Base-by-base conservation (phyloP, 805 yeast genomes). In the Yamadazyma scolyti region DNA sequence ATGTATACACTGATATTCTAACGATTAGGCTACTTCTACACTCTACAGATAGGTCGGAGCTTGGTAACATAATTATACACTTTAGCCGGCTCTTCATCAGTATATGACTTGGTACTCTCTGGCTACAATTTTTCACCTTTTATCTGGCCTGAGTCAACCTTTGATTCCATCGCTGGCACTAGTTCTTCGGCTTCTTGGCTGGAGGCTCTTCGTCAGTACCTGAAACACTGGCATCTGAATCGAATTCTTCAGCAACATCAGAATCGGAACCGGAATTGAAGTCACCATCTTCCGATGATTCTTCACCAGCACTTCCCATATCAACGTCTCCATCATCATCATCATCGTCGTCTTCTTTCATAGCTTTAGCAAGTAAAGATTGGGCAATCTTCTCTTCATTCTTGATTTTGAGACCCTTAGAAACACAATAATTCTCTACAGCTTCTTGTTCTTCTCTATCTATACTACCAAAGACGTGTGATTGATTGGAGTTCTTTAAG, bases 311-410 rank as follows among this genome's bases (percentile, higher is more conserved):
- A 41, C 93, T 82, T 6, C 62, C 62, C 70, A 65, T 62, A 42
- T 61, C 70, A 19, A 20, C 41, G 16, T 37, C 43, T 16, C 53
- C 69, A 27, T 56, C 64, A 27, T 63, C 69, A 28, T 65, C 69
- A 20, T 71, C 73, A 28, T 65, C 79, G 18, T 56, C 78, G 9
- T 67, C 73, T 30, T 65, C 78, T 24, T 75, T 84, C 52, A 87
- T 68, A 5, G 86, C 95, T 37, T 79, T 79, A 25, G 82, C 83
- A 52, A 88, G 63, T 67, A 84, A 71, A 29, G 79, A 79, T 59
- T 88, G 87, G 24, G 90, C 95, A 33, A 87, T 83, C 46, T 79
- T 85, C 41, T 88, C 89, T 50, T 90, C 97, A 53, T 89, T 89
- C 65, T 80, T 82, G 30, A 90, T 85, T 44, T 76, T 70, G 38